Conservation (phyloP, 768 basidiomycete genomes). For the Boletus sp. region DNA sequence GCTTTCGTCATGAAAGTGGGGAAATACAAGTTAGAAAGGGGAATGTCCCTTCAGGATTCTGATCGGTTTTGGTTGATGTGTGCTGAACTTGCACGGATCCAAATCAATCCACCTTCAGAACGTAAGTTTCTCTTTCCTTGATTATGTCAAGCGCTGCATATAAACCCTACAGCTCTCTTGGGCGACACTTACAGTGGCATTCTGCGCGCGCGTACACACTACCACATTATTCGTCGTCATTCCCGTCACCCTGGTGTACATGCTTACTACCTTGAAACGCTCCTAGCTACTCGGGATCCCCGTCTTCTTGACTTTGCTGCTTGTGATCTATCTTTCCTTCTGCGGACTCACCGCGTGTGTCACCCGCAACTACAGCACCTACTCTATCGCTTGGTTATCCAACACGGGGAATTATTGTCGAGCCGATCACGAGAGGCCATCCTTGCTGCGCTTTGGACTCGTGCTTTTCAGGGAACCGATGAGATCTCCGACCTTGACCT, state of each 20-base stretch:
- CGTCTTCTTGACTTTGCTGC: constrained; percentile 34
- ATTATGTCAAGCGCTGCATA: constrained; percentile 5
- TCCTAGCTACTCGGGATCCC: constrained; percentile 32
- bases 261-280: constrained; percentile 43
- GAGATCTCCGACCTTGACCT: neutral
- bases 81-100: constrained; percentile 37
- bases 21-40: constrained; percentile 41
- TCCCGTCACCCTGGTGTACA: constrained; percentile 45
- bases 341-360: constrained; percentile 34
- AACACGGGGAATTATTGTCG: constrained; percentile 25
- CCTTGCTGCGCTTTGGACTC: constrained; percentile 36
- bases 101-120: constrained; percentile 1
- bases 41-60: constrained; percentile 34
- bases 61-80: constrained; percentile 67
- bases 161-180: constrained; percentile 11
- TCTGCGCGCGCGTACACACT: constrained; percentile 40
- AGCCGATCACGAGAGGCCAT: constrained; percentile 32
- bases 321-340: constrained; percentile 32
- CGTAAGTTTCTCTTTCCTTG: constrained; percentile 14
- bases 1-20: constrained; percentile 45
- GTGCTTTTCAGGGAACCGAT: constrained; percentile 19
- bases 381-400: constrained; percentile 41
- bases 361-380: constrained; percentile 38
- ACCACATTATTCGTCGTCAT: constrained; percentile 38
- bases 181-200: constrained; percentile 14